Evolutionary conservation across 1,284 basidiomycete species (phyloP).

Genomic region (Cystobasidiaceae sp.): DNA sequence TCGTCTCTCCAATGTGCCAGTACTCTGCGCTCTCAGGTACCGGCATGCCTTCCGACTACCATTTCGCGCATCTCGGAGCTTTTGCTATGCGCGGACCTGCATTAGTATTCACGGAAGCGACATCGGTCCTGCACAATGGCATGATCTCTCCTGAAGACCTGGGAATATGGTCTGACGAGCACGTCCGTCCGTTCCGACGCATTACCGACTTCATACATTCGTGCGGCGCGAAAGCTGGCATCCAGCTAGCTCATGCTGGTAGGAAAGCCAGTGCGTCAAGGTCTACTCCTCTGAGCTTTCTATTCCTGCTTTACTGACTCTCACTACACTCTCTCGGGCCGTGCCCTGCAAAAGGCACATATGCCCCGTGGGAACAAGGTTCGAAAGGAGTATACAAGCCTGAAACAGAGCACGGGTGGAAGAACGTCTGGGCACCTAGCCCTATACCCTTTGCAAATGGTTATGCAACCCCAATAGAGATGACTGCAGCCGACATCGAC

Average conservation of each 20-base stretch:
- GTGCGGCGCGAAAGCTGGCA: conserved; percentile 56
- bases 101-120: conserved; percentile 42
- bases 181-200: conserved; percentile 61
- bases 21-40: conserved; percentile 60
- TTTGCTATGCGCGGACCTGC: conserved; percentile 41
- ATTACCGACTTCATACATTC: conserved; percentile 72
- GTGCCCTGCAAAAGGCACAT: conserved; percentile 8
- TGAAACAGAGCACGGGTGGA: conserved; percentile 61
- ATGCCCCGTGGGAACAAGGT: conserved; percentile 6
- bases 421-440: conserved; percentile 60
- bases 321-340: conserved; percentile 2
- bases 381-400: not conserved
- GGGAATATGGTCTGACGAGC: conserved; percentile 70
- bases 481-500: conserved; percentile 57
- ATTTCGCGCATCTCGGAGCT: conserved; percentile 68
- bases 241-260: conserved; percentile 76
- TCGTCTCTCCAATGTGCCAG: conserved; percentile 51
- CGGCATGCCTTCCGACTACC: conserved; percentile 68
- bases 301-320: conserved; percentile 38
- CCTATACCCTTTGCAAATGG: conserved; percentile 54
- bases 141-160: conserved; percentile 63
- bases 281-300: conserved; percentile 62
- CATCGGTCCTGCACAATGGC: conserved; percentile 66
- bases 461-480: conserved; percentile 57
- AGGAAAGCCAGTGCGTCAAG: conserved; percentile 62